A percentile compares a stretch with the other conserved stretches of the same genome.
These are phyloP conservation scores for Stemphylium vesicarium DNA, from an alignment of 2,329 filamentous ascomycete genomes.

Conservation along the genomic window DNA sequence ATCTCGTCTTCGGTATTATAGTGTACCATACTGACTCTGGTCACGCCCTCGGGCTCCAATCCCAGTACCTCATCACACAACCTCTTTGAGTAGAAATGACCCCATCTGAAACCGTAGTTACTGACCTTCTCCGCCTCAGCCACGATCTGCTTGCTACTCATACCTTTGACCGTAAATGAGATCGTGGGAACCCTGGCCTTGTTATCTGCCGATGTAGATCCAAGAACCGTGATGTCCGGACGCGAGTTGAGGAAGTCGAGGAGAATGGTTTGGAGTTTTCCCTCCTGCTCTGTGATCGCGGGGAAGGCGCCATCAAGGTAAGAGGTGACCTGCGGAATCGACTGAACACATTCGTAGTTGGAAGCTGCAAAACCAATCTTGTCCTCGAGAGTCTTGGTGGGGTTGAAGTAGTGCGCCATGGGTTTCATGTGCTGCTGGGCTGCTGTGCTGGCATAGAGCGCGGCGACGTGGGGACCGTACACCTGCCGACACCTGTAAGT, in stretches of 20 bases:
- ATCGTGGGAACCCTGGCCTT: slow-evolving; percentile 67
- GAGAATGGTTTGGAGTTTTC: slow-evolving; percentile 63
- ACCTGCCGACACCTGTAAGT: slow-evolving; percentile 51
- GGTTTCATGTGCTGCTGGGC: slow-evolving; percentile 64
- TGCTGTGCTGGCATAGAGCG: slow-evolving; percentile 68
- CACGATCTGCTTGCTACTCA: slow-evolving; percentile 64
- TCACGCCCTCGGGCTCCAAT: slow-evolving; percentile 66
- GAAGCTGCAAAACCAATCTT: slow-evolving; percentile 72
- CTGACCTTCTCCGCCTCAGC: slow-evolving; percentile 66
- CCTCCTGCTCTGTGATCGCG: slow-evolving; percentile 65
- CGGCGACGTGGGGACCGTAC: slow-evolving; percentile 76
- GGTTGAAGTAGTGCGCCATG: slow-evolving; percentile 73
- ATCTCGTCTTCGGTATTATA: slow-evolving; percentile 74
- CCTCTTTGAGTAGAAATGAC: slow-evolving; percentile 72
- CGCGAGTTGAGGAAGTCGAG: slow-evolving; percentile 64
- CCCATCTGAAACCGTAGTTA: slow-evolving; percentile 69
- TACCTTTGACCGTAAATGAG: slow-evolving; percentile 68
- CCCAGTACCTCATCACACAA: slow-evolving; percentile 65
- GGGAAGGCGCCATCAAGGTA: slow-evolving; percentile 61
- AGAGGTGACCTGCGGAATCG: slow-evolving; percentile 65
- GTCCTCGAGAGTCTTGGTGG: slow-evolving; percentile 63
- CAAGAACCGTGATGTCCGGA: slow-evolving; percentile 64
- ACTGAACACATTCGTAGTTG: slow-evolving; percentile 72
- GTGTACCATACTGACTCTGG: slow-evolving; percentile 74
- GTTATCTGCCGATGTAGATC: slow-evolving; percentile 58